Evolutionary conservation across 495 filamentous ascomycete species (phyloP), one percentile per base, ranked within the genome.

Genomic region (Massariosphaeria phaeospora): DNA sequence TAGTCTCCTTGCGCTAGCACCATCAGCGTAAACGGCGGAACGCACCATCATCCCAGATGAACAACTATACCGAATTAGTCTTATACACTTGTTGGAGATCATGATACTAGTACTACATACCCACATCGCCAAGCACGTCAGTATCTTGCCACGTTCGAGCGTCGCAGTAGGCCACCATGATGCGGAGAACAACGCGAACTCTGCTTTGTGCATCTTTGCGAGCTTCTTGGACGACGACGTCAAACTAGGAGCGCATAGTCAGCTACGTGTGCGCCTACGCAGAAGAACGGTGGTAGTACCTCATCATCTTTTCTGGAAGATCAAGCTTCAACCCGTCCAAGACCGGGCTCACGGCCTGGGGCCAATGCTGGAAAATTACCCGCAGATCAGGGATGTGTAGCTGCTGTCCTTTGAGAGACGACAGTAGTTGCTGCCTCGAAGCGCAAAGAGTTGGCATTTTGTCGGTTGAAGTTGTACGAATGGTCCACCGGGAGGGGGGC

Each of bases 51-150:
- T 46, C 69, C 68, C 69, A 72, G 13, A 67, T 42, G 42, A 72
- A 68, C 27, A 72, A 46, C 50, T 54, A 33, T 10, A 3, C 17
- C n/a, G 15, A 7, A 27, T 47, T 18, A 47, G 43, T 33, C 43
- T 47, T 27, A 33, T 11, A 18, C 33, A 23, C 21, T 25, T 18
- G 21, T 24, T n/a, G 12, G 11, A 13, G 3, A n/a, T 18, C 18
- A 21, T 3, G 38, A 23, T n/a, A n/a, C n/a, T n/a, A n/a, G n/a
- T n/a, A 33, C 12, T 33, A 34, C 50, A 45, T 36, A 42, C 50
- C 67, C 67, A 72, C 34, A 72, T 56, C 9, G 56, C 36, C 18
- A 65, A 60, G 53, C 59, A 68, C 0, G 59, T 40, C 11, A 45
- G 21, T 17, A 45, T 45, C 40, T 47, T 47, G 17, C 43, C 43